A percentile compares a stretch with the other conserved stretches of the same genome.
Evolutionary conservation across 176 grass and related monocot species (phyloP).

Genomic region (Carex cristatella): DNA sequence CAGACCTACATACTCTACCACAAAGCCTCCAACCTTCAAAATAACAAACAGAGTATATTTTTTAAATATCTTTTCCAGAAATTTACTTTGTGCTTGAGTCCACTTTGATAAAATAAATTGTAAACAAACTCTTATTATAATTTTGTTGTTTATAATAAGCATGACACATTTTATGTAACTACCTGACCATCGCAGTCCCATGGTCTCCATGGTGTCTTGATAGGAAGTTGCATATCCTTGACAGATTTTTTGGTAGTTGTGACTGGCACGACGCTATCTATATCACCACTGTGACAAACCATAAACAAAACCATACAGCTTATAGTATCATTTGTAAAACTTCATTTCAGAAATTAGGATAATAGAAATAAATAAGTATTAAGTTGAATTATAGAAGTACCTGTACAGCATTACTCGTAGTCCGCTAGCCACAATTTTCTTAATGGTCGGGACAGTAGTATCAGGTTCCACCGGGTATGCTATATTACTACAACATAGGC

Average conservation of each 20-base stretch:
- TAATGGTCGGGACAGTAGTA: conserved; percentile 20
- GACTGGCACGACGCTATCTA: conserved; percentile 32
- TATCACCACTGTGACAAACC: conserved; percentile 36
- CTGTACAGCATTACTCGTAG: conserved; percentile 25
- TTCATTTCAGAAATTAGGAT: not conserved
- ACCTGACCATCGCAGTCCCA: conserved; percentile 46
- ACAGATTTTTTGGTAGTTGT: conserved; percentile 47
- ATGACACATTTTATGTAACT: not conserved
- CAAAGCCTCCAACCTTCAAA: conserved; percentile 31
- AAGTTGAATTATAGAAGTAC: not conserved
- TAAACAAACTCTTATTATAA: not conserved
- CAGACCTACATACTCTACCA: conserved; percentile 19
- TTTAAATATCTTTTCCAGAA: not conserved
- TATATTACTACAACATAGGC: not conserved
- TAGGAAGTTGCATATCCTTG: conserved; percentile 26
- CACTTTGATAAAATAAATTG: not conserved
- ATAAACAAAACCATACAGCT: not conserved
- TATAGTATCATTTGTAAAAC: not conserved
- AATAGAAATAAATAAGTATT: not conserved
- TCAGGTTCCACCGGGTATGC: not conserved
- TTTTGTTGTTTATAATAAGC: not conserved
- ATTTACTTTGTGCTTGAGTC: not conserved
- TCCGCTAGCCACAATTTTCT: conserved; percentile 17
- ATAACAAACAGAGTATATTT: not conserved
- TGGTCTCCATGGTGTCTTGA: conserved; percentile 36